Base-by-base conservation (phyloP, 108 stramenopile species). In the Mayamaea pseudoterrestris region DNA sequence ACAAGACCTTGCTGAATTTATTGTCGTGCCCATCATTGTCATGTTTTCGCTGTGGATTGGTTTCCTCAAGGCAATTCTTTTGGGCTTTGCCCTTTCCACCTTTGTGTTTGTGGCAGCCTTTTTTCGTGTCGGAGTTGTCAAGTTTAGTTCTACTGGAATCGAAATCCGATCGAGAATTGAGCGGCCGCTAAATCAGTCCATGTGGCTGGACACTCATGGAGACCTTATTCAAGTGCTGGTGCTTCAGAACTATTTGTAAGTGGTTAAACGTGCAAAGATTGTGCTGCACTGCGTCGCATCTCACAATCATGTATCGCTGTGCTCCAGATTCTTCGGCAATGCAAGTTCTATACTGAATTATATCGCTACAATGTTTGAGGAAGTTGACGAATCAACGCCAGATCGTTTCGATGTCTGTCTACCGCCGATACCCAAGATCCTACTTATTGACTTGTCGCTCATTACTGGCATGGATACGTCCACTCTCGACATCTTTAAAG, bases 241-340 rank as follows among this genome's bases (percentile, higher is more conserved):
- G 1, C 45, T 86, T 20, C 83, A 80, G 50, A 77, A 71, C 40
- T 80, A 78, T 45, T 51, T 85, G n/a, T n/a, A n/a, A n/a, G n/a
- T n/a, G n/a, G n/a, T n/a, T n/a, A n/a, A n/a, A n/a, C n/a, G n/a
- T n/a, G n/a, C n/a, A n/a, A n/a, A n/a, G n/a, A n/a, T n/a, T n/a
- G n/a, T n/a, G n/a, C n/a, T n/a, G n/a, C n/a, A n/a, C n/a, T n/a
- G n/a, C n/a, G n/a, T n/a, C n/a, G n/a, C n/a, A n/a, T n/a, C n/a
- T n/a, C n/a, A n/a, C n/a, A n/a, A n/a, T n/a, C n/a, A n/a, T n/a
- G n/a, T n/a, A n/a, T n/a, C n/a, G n/a, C n/a, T n/a, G n/a, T n/a
- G n/a, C n/a, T n/a, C n/a, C n/a, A n/a, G n/a, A n/a, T 88, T 83
- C 49, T 88, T 88, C 50, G 86, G 86, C 13, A 88, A 88, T 57